Conservation (phyloP, 257 asterid genomes). For the Solanum boliviense region DNA sequence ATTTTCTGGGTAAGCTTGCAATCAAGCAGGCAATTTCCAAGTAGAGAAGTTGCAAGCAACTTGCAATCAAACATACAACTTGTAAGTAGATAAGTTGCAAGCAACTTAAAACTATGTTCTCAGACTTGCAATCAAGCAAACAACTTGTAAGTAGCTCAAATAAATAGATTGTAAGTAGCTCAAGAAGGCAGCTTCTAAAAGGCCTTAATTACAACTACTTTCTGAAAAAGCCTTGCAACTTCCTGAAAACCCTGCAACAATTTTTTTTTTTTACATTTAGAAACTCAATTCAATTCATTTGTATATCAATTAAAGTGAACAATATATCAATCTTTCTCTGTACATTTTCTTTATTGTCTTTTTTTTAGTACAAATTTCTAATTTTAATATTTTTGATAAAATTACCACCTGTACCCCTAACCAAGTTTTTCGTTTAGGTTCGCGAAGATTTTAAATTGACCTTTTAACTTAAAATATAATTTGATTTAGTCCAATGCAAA, state of each 20-base stretch:
- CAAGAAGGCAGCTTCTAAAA: not conserved
- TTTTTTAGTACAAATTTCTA: not conserved
- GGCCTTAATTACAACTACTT: not conserved
- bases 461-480: not conserved
- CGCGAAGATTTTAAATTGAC: not conserved
- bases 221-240: not conserved
- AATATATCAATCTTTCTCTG: not conserved
- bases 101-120: not conserved
- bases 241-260: not conserved
- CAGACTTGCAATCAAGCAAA: not conserved
- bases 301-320: not conserved
- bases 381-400: not conserved
- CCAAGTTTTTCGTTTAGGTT: not conserved
- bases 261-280: not conserved
- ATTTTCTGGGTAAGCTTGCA: not conserved
- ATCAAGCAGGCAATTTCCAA: not conserved
- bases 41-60: not conserved
- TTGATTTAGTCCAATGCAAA: not conserved
- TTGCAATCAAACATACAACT: not conserved
- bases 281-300: not conserved
- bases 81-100: not conserved
- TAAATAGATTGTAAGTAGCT: not conserved
- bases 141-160: not conserved
- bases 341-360: no score
- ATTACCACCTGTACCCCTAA: not conserved